These are phyloP conservation scores for Pneumocystis jirovecii DNA, from an alignment of 1,139 yeast species.

Conservation along the genomic window DNA sequence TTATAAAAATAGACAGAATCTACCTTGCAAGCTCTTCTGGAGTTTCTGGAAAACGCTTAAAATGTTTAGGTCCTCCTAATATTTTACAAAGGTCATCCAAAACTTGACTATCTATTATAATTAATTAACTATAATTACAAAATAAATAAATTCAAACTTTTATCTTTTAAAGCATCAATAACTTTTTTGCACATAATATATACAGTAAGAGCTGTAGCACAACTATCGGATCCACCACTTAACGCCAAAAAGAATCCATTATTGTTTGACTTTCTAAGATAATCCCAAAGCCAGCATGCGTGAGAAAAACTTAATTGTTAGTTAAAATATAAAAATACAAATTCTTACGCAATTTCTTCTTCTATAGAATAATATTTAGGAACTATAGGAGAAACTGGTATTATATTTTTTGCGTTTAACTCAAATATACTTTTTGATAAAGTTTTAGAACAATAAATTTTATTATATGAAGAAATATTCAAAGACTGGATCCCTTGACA, in stretches of 20 bases:
- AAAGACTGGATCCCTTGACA: conserved; percentile 64
- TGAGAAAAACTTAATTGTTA: conserved; percentile 46
- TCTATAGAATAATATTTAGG: conserved; percentile 66
- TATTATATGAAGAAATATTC: conserved; percentile 38
- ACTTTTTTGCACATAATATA: conserved; percentile 88
- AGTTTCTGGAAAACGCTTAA: conserved; percentile 49
- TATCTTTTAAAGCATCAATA: conserved; percentile 45
- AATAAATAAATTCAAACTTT: conserved; percentile 27
- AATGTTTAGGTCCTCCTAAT: conserved; percentile 32
- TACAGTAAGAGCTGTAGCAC: conserved; percentile 92
- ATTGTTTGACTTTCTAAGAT: conserved; percentile 71
- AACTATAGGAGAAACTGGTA: conserved; percentile 38
- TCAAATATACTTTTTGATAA: conserved; percentile 42
- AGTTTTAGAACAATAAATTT: conserved; percentile 47
- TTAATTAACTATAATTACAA: not conserved
- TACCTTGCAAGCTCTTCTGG: conserved; percentile 63
- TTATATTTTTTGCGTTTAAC: conserved; percentile 42
- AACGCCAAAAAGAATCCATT: conserved; percentile 87
- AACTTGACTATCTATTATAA: conserved; percentile 27
- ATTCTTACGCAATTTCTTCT: conserved; percentile 63
- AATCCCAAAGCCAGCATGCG: conserved; percentile 99
- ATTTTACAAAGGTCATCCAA: conserved; percentile 55
- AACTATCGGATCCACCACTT: conserved; percentile 94
- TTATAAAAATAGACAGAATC: not conserved
- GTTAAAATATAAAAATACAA: not conserved